Conservation (phyloP, 495 filamentous ascomycete genomes). For the Penicillium herquei region DNA sequence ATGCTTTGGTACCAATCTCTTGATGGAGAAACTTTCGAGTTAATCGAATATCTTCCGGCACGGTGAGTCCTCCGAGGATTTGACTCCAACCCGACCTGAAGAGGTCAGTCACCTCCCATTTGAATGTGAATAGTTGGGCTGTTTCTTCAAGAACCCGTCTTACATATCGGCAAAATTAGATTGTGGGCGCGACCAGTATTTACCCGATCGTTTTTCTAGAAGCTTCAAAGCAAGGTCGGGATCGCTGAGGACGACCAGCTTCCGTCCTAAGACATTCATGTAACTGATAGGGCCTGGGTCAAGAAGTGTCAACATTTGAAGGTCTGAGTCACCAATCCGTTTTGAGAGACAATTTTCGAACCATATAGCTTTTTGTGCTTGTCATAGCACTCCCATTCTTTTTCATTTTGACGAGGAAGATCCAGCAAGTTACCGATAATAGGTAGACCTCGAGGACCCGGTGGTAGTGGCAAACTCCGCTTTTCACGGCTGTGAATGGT, state of each 20-base stretch:
- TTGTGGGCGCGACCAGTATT: conserved; percentile 41
- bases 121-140: too few species aligned
- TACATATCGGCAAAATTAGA: conserved; percentile 44
- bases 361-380: not conserved
- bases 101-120: not conserved
- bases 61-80: not conserved
- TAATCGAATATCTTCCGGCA: conserved; percentile 15
- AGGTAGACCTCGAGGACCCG: not conserved
- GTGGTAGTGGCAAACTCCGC: not conserved
- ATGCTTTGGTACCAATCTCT: conserved; percentile 29
- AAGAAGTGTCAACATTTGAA: not conserved
- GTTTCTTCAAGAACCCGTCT: conserved; percentile 12
- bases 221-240: conserved; percentile 39
- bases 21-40: conserved; percentile 36
- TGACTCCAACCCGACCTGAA: not conserved
- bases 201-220: conserved; percentile 44
- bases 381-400: not conserved
- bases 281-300: conserved; percentile 50
- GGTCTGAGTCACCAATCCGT: not conserved
- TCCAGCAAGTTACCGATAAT: not conserved
- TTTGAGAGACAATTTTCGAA: not conserved
- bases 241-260: conserved; percentile 50
- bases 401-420: not conserved
- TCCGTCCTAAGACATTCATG: conserved; percentile 45
- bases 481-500: not conserved